phyloP scores from a whole-genome alignment of 2,329 filamentous ascomycete species.

The Apiospora hydei region DNA sequence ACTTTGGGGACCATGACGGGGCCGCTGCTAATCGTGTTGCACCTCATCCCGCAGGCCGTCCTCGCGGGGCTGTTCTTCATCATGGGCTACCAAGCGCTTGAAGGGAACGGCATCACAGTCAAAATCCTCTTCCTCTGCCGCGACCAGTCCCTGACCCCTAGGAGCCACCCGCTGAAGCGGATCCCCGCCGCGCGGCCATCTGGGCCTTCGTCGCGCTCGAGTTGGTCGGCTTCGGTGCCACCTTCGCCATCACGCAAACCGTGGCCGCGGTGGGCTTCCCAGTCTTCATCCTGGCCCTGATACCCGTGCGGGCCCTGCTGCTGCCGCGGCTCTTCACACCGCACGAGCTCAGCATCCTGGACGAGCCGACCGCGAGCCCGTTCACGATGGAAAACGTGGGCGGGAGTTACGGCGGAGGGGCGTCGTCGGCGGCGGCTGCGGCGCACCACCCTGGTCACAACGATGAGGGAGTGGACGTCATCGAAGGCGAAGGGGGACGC shows the following conservation, averaged over 20 bases:
- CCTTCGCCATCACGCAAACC: constrained; percentile 84
- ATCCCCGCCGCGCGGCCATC: constrained; percentile 69
- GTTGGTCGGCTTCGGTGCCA: constrained; percentile 75
- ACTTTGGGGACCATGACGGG: constrained; percentile 82
- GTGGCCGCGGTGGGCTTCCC: constrained; percentile 85
- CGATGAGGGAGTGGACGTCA: constrained; percentile 20
- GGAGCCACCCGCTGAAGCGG: constrained; percentile 65
- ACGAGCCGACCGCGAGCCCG: constrained; percentile 76
- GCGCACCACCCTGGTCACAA: not conserved
- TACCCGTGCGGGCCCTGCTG: constrained; percentile 70
- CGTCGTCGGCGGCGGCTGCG: constrained; percentile 28
- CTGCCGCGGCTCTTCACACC: constrained; percentile 67
- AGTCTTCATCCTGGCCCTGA: constrained; percentile 73
- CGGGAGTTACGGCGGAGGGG: constrained; percentile 60
- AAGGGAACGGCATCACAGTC: constrained; percentile 77
- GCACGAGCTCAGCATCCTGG: constrained; percentile 68
- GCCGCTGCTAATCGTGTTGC: constrained; percentile 75
- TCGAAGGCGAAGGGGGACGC: not conserved
- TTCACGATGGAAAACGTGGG: constrained; percentile 81
- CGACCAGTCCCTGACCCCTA: constrained; percentile 68
- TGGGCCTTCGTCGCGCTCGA: constrained; percentile 76
- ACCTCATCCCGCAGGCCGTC: constrained; percentile 81
- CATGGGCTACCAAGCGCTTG: constrained; percentile 82
- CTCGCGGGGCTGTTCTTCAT: constrained; percentile 84
- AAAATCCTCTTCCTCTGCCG: constrained; percentile 75